phyloP scores from a whole-genome alignment of 2,329 filamentous ascomycete species.

The Penicillium thymicola region DNA sequence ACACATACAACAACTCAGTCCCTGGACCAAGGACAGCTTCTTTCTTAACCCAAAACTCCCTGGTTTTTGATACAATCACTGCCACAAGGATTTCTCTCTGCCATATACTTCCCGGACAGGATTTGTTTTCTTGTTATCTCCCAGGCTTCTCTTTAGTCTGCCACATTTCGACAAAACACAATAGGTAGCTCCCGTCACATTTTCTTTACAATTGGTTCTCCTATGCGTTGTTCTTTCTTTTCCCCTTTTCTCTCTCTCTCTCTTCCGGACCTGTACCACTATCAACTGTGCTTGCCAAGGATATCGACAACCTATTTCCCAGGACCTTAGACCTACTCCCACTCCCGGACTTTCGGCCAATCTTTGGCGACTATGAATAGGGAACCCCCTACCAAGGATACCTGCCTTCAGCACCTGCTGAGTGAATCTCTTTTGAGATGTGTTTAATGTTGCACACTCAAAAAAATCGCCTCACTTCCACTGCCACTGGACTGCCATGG shows the following conservation, averaged over 20 bases:
- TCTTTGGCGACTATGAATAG: conserved; percentile 23
- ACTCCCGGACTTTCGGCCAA: conserved; percentile 18
- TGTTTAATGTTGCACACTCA: conserved; percentile 42
- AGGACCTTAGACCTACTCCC: conserved; percentile 18
- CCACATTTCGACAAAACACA: conserved; percentile 29
- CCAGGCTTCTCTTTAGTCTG: conserved; percentile 25
- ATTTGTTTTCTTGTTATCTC: conserved; percentile 34
- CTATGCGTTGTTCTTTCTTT: conserved; percentile 21
- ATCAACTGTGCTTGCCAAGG: conserved; percentile 12
- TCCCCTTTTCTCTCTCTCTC: conserved; percentile 4
- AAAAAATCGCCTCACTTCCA: conserved; percentile 13
- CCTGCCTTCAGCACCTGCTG: conserved; percentile 33
- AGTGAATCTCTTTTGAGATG: conserved; percentile 36
- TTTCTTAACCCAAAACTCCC: conserved; percentile 12
- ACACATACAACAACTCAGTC: conserved; percentile 1
- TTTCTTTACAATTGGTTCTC: conserved; percentile 28
- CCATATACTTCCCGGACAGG: conserved; percentile 32
- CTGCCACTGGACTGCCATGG: conserved; percentile 21
- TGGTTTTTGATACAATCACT: conserved; percentile 23
- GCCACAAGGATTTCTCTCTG: conserved; percentile 29
- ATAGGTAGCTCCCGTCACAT: conserved; percentile 44
- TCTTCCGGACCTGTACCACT: conserved; percentile 24
- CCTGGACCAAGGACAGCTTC: conserved; percentile 16
- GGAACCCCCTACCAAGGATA: conserved; percentile 24
- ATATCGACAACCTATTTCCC: conserved; percentile 8